A percentile compares a stretch with the other conserved stretches of the same genome.
Evolutionary conservation across 1,284 basidiomycete species (phyloP).

Genomic region (Puccinia hordei): DNA sequence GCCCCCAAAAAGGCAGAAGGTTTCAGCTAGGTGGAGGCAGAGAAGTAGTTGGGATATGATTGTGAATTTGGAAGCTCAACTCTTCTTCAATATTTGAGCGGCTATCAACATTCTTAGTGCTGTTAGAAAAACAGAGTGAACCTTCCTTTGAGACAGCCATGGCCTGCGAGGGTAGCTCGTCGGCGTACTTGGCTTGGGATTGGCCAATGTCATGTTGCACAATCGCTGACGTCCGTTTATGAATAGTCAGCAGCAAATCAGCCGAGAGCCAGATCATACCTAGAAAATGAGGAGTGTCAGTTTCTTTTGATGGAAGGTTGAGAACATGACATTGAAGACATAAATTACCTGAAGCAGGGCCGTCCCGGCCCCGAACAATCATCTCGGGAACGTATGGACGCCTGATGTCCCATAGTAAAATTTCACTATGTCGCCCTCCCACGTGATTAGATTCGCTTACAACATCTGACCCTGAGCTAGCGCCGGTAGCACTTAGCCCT

Average conservation of each 20-base stretch:
- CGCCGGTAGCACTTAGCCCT: not conserved
- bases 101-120: conserved; percentile 11
- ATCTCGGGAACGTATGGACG: conserved; percentile 34
- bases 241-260: conserved; percentile 29
- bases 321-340: not conserved
- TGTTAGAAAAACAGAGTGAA: conserved; percentile 26
- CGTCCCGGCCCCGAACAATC: conserved; percentile 41
- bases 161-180: conserved; percentile 39
- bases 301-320: not conserved
- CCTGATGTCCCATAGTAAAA: conserved; percentile 46
- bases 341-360: conserved; percentile 37
- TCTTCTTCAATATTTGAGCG: conserved; percentile 17
- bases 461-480: conserved; percentile 15
- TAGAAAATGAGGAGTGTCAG: not conserved
- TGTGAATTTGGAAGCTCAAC: conserved; percentile 4
- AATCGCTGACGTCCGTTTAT: conserved; percentile 37
- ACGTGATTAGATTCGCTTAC: conserved; percentile 13
- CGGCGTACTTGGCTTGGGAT: conserved; percentile 25
- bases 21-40: not conserved
- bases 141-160: conserved; percentile 30
- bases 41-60: not conserved
- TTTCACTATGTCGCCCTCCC: conserved; percentile 37
- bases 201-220: conserved; percentile 45
- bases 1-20: not conserved
- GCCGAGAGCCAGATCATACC: conserved; percentile 37